Conservation (phyloP, 2,329 filamentous ascomycete species). For the Allantophomopsis cytisporea region DNA sequence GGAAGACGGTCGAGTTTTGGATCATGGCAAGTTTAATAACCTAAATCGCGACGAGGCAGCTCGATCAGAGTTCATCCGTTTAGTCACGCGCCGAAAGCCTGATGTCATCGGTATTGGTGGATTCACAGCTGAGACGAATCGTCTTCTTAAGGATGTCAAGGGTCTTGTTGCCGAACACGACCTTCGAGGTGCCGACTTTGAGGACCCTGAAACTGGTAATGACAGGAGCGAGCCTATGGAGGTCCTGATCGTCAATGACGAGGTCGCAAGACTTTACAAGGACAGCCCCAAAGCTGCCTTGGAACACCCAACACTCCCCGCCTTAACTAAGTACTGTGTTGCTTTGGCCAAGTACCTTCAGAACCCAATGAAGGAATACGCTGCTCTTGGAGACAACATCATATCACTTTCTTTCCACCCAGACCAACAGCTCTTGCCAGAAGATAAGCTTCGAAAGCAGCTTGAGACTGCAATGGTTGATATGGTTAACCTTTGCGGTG, state of each 20-base stretch:
- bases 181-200: constrained; percentile 68
- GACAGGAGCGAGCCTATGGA: constrained; percentile 71
- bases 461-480: constrained; percentile 97
- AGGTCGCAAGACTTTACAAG: constrained; percentile 93
- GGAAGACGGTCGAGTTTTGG: constrained; percentile 78
- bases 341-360: constrained; percentile 85
- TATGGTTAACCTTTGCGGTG: constrained; percentile 92
- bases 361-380: constrained; percentile 93
- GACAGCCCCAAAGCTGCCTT: constrained; percentile 66
- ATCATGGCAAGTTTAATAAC: constrained; percentile 78
- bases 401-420: constrained; percentile 78
- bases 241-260: constrained; percentile 86
- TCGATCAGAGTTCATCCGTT: constrained; percentile 58
- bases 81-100: constrained; percentile 67
- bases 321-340: constrained; percentile 79
- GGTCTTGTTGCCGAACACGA: constrained; percentile 66
- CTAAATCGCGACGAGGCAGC: constrained; percentile 57
- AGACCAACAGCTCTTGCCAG: constrained; percentile 76
- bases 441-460: constrained; percentile 75
- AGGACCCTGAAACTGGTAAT: constrained; percentile 63
- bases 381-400: constrained; percentile 79
- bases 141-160: constrained; percentile 69
- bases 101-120: constrained; percentile 87
- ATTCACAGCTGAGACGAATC: constrained; percentile 75
- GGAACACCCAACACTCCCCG: constrained; percentile 70